Conservation (phyloP, 768 basidiomycete species). For the Russula vinacea region DNA sequence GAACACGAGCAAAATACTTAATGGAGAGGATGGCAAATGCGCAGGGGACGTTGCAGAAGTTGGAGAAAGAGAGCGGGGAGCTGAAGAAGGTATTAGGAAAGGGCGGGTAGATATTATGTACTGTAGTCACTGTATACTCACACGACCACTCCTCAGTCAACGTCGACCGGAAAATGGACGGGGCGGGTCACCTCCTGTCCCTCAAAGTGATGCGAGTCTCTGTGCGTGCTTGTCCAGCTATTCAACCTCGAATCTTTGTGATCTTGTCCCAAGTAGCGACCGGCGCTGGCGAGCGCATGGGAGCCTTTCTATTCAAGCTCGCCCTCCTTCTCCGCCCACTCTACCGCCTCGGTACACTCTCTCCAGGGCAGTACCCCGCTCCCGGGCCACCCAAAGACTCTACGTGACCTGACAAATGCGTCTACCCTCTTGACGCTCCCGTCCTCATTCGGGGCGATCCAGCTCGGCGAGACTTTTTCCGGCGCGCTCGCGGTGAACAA, state of each 20-base stretch:
- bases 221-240: slow-evolving; percentile 47
- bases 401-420: slow-evolving; percentile 75
- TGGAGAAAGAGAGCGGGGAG: slow-evolving; percentile 70
- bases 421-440: slow-evolving; percentile 80
- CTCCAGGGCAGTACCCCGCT: slow-evolving; percentile 70
- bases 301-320: slow-evolving; percentile 85
- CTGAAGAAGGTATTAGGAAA: slow-evolving; percentile 58
- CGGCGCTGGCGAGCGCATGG: slow-evolving; percentile 72
- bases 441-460: slow-evolving; percentile 79
- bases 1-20: slow-evolving; percentile 61
- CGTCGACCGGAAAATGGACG: slow-evolving; percentile 41
- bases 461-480: slow-evolving; percentile 86
- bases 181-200: slow-evolving; percentile 63
- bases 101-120: slow-evolving; percentile 26
- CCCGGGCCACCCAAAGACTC: slow-evolving; percentile 74
- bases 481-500: slow-evolving; percentile 82
- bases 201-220: slow-evolving; percentile 88
- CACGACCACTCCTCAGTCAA: background rate
- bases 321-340: slow-evolving; percentile 76
- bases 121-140: background rate
- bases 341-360: slow-evolving; percentile 72
- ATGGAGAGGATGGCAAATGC: slow-evolving; percentile 71
- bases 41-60: slow-evolving; percentile 59
- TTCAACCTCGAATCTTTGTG: slow-evolving; percentile 15
- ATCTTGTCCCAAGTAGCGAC: slow-evolving; percentile 49